Evolutionary conservation across 2,329 filamentous ascomycete species (phyloP), one percentile per base, ranked within the genome.

Genomic region (Talaromyces amestolkiae): DNA sequence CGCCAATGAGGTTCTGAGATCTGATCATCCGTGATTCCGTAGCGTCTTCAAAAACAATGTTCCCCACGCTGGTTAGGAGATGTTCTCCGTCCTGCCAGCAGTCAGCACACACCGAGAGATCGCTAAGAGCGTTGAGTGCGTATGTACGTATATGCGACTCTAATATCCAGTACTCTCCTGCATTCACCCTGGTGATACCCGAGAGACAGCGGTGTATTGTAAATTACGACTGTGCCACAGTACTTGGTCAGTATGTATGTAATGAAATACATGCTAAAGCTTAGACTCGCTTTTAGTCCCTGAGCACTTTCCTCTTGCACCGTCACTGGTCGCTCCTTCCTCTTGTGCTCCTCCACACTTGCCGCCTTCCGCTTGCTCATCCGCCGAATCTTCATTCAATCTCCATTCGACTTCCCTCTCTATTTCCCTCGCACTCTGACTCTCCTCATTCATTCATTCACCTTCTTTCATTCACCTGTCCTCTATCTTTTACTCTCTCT

Each of bases 401-500:
- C 66, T 65, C 45, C 63, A 58, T 31, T 47, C 65, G 45, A 22
- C 54, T 24, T 19, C 43, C 35, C 56, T 24, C 41, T 35, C 47
- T 51, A 9, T 13, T 37, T 37, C 13, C 13, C 15, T 31, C 24
- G 31, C 33, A 43, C 39, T 61, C 22, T 61, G n/a, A 17, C 58
- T 64, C 56, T 61, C 22, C 58, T 37, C 19, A 31, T 59, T 59
- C 56, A 59, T 41, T 62, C 60, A 39, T 35, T 51, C 45, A 24
- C 43, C 31, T 61, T 68, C 65, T 68, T 67, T 65, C 65, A 69
- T 67, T 65, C 37, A 15, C 63, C 64, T 69, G 68, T 67, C 68
- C 24, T 66, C 69, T 62, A 66, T 69, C 64, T 70, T 69, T 67
- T 66, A 62, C 15, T 51, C 61, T 65, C 65, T 63, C 62, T 67